phyloP scores from a whole-genome alignment of 2,329 filamentous ascomycete genomes.

The Parascedosporium putredinis region DNA sequence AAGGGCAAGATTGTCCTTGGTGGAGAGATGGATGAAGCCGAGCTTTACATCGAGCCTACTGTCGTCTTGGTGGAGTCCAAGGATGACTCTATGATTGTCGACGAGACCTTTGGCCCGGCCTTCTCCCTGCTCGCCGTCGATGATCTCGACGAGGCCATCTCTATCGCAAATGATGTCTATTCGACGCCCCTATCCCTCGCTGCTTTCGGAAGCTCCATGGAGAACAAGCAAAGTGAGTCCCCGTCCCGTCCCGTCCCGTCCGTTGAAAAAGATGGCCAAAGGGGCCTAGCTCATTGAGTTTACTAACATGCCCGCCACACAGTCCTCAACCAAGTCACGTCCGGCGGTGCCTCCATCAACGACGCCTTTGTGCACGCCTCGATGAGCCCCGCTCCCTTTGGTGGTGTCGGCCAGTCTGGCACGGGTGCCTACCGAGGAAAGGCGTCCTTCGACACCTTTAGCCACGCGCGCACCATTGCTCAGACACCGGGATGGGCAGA shows the following conservation, averaged over 20 bases:
- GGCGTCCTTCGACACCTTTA: slow-evolving; percentile 59
- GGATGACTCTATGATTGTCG: slow-evolving; percentile 65
- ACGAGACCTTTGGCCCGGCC: slow-evolving; percentile 91
- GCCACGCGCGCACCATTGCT: slow-evolving; percentile 47
- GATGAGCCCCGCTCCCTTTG: slow-evolving; percentile 65
- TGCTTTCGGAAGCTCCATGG: slow-evolving; percentile 71
- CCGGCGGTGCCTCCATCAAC: slow-evolving; percentile 58
- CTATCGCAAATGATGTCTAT: slow-evolving; percentile 69
- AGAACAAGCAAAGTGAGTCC: slow-evolving; percentile 58
- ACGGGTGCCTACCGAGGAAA: slow-evolving; percentile 68
- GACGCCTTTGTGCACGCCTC: slow-evolving; percentile 60
- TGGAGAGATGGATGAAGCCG: slow-evolving; percentile 67
- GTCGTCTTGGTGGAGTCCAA: slow-evolving; percentile 69
- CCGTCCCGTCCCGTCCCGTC: not conserved
- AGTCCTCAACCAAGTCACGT: slow-evolving; percentile 54
- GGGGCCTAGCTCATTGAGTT: too few relatives aligned
- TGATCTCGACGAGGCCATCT: slow-evolving; percentile 75
- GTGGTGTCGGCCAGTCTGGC: slow-evolving; percentile 73
- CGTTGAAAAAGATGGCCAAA: too few relatives aligned
- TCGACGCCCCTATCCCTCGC: slow-evolving; percentile 76
- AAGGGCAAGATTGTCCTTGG: slow-evolving; percentile 80
- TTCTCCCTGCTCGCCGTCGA: slow-evolving; percentile 73
- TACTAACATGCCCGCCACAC: slow-evolving; percentile 2
- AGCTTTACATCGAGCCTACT: slow-evolving; percentile 83
- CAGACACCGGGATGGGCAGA: slow-evolving; percentile 60